A percentile compares a stretch with the other conserved stretches of the same genome.
These are phyloP conservation scores for Magnolia officinalis DNA, from an alignment of 164 flowering plant species.

Conservation along the genomic window DNA sequence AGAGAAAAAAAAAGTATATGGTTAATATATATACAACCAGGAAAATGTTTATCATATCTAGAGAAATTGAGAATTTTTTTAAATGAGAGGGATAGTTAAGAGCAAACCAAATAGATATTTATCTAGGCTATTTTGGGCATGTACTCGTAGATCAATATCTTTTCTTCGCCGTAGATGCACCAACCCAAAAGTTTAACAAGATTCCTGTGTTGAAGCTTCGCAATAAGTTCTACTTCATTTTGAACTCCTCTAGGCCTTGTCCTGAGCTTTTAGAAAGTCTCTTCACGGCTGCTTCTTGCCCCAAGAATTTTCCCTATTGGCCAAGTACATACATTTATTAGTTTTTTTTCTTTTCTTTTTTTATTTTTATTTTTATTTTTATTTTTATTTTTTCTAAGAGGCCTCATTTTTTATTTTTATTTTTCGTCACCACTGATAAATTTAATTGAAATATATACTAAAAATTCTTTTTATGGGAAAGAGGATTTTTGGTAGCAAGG, in stretches of 20 bases:
- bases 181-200: constrained; percentile 38
- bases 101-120: constrained; percentile 24
- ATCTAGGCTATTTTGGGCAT: constrained; percentile 35
- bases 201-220: constrained; percentile 43
- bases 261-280: constrained; percentile 30
- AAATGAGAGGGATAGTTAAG: neutral
- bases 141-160: constrained; percentile 37
- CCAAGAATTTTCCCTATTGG: neutral
- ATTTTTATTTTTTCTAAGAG: too few relatives aligned
- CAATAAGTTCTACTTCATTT: constrained; percentile 34
- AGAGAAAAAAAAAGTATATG: neutral
- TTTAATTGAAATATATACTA: too few relatives aligned
- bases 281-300: constrained; percentile 44
- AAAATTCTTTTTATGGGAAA: too few relatives aligned
- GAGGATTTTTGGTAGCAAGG: too few relatives aligned
- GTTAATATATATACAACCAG: neutral
- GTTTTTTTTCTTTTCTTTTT: too few relatives aligned
- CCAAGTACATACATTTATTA: too few relatives aligned
- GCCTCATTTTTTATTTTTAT: too few relatives aligned
- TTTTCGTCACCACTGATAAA: too few relatives aligned
- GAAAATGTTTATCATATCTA: too few relatives aligned
- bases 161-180: constrained; percentile 33
- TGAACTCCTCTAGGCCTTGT: constrained; percentile 37
- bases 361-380: too few relatives aligned
- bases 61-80: too few relatives aligned